A percentile compares a stretch with the other conserved stretches of the same genome.
Conservation (phyloP, 805 yeast species). For the Ogataea corticis region DNA sequence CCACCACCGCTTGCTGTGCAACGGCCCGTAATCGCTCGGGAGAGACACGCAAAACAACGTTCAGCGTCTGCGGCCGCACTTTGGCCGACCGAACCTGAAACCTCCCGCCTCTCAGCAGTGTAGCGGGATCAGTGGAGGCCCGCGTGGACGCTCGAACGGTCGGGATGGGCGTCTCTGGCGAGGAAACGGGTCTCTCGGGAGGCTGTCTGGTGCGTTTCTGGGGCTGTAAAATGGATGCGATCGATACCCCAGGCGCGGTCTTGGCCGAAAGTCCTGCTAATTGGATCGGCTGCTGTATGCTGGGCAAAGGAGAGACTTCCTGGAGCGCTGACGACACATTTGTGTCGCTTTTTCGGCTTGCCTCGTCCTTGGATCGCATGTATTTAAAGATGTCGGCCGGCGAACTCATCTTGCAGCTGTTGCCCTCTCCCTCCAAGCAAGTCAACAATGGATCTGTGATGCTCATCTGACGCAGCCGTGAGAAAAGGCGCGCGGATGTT, state of each 20-base stretch:
- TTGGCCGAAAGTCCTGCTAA: neutral
- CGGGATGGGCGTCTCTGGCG: neutral
- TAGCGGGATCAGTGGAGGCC: conserved; percentile 4
- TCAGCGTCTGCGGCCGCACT: conserved; percentile 10
- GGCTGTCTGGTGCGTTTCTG: neutral
- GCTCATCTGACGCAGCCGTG: neutral
- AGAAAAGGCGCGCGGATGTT: too few species aligned
- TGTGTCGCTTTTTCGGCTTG: neutral
- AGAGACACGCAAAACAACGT: conserved; percentile 17
- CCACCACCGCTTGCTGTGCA: neutral
- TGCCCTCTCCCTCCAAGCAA: neutral
- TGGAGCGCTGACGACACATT: neutral
- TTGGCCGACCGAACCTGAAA: conserved; percentile 16
- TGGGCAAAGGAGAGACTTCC: neutral
- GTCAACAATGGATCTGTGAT: neutral
- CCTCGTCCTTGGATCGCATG: conserved; percentile 12
- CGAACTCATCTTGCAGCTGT: conserved; percentile 8
- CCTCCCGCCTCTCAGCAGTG: conserved; percentile 16
- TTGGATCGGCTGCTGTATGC: neutral
- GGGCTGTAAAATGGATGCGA: conserved; percentile 4
- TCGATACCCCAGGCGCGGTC: conserved; percentile 2
- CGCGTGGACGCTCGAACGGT: neutral
- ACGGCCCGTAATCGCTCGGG: conserved; percentile 12
- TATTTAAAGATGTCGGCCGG: conserved; percentile 23
- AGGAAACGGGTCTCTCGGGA: neutral